Conservation (phyloP, 2,329 filamentous ascomycete species). For the Trichophaea hybrida region DNA sequence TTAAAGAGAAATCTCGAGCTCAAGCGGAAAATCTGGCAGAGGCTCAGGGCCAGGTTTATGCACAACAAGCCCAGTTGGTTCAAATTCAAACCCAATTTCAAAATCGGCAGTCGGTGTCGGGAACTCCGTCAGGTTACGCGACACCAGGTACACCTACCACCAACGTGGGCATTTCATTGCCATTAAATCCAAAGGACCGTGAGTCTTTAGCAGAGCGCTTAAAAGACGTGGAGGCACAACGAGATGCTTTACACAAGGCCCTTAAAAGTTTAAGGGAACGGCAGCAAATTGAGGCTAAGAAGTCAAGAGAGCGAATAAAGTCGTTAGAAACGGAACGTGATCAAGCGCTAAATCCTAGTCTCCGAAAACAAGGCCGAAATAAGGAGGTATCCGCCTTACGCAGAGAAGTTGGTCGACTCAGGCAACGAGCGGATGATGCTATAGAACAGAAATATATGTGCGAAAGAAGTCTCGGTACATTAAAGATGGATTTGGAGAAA, state of each 20-base stretch:
- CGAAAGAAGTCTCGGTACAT: constrained; percentile 70
- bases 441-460: constrained; percentile 93
- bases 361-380: constrained; percentile 65
- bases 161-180: background rate
- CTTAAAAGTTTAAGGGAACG: constrained; percentile 73
- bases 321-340: constrained; percentile 66
- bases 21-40: background rate
- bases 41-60: background rate
- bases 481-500: constrained; percentile 94
- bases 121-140: constrained; percentile 15
- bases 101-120: constrained; percentile 16
- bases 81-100: constrained; percentile 5
- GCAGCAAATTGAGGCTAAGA: constrained; percentile 68
- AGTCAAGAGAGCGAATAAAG: constrained; percentile 67
- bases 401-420: constrained; percentile 69
- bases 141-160: constrained; percentile 11
- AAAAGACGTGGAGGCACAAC: constrained; percentile 85
- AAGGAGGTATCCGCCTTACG: constrained; percentile 66
- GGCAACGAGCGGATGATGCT: constrained; percentile 80
- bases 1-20: background rate
- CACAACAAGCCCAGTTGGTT: background rate
- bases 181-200: constrained; percentile 34
- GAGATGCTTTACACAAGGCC: constrained; percentile 79
- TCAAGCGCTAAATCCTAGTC: constrained; percentile 52
- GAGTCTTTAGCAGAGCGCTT: constrained; percentile 63